Percentiles rank a stretch among this genome's conserved stretches.
phyloP scores from a whole-genome alignment of 164 flowering plant species.

The Dillenia suffruticosa region DNA sequence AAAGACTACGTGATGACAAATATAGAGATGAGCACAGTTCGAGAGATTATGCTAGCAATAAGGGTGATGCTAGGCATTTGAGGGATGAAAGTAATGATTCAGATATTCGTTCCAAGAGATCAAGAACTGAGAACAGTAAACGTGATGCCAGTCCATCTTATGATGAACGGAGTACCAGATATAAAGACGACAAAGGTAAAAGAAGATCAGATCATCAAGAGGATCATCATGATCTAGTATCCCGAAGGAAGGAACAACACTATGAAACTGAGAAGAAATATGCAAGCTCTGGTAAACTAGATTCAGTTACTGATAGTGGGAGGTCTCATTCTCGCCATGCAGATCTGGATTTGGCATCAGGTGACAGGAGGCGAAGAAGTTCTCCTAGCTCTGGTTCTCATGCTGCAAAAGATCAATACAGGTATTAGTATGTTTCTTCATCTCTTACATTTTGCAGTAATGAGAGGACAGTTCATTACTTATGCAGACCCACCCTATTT shows the following conservation, averaged over 20 bases:
- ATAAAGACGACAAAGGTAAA: slow-evolving; percentile 38
- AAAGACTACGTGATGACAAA: slow-evolving; percentile 39
- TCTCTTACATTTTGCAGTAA: too few species aligned
- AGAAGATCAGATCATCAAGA: slow-evolving; percentile 44
- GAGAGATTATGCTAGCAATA: slow-evolving; percentile 33
- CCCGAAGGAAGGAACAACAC: slow-evolving; percentile 38
- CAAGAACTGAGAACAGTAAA: slow-evolving; percentile 29
- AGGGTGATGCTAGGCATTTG: slow-evolving; percentile 36
- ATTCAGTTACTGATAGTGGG: slow-evolving; percentile 32
- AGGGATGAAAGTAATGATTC: slow-evolving; percentile 41
- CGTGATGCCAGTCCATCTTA: slow-evolving; percentile 35
- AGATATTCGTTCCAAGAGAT: slow-evolving; percentile 37
- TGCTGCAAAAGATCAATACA: slow-evolving; percentile 27
- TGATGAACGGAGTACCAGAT: slow-evolving; percentile 41
- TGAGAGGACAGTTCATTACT: too few species aligned
- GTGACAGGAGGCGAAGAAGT: slow-evolving; percentile 18
- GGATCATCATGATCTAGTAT: slow-evolving; percentile 31
- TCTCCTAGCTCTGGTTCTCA: slow-evolving; percentile 30
- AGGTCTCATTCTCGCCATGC: slow-evolving; percentile 40
- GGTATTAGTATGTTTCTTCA: slow-evolving; percentile 17
- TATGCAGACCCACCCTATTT: too few species aligned
- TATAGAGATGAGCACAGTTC: slow-evolving; percentile 34
- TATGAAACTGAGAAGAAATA: slow-evolving; percentile 36
- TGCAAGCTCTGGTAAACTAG: slow-evolving; percentile 26
- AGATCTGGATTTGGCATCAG: slow-evolving; percentile 21